Conservation (phyloP, 1,284 basidiomycete genomes). For the Ustilago trichophora region DNA sequence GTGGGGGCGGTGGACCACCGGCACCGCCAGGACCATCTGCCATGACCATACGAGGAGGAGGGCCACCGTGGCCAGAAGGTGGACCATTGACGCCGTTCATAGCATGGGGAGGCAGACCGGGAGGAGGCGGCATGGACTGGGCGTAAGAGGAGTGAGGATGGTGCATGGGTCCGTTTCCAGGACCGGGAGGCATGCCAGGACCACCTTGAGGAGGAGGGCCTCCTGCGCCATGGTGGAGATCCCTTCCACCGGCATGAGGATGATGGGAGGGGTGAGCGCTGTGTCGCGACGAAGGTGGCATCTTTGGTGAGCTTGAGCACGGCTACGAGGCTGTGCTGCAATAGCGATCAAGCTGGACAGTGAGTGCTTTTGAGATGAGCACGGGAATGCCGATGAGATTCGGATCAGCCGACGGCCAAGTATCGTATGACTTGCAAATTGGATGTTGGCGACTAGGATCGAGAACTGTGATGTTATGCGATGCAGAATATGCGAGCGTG, state of each 20-base stretch:
- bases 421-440: too few species aligned
- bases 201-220: conserved; percentile 34
- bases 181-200: conserved; percentile 26
- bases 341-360: too few species aligned
- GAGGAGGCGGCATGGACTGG: conserved; percentile 47
- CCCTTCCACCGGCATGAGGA: conserved; percentile 31
- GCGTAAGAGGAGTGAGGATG: conserved; percentile 44
- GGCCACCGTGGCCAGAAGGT: conserved; percentile 15
- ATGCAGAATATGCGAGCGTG: too few species aligned
- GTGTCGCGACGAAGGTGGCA: conserved; percentile 43
- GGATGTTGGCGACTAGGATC: too few species aligned
- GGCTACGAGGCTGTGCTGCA: not conserved
- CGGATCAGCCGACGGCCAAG: too few species aligned
- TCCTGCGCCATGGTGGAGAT: conserved; percentile 22
- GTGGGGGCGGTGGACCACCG: conserved; percentile 29
- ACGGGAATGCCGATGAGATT: too few species aligned
- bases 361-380: too few species aligned
- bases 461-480: too few species aligned
- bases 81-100: conserved; percentile 45
- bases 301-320: conserved; percentile 12
- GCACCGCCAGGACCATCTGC: conserved; percentile 30
- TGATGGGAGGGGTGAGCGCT: conserved; percentile 40
- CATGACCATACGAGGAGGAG: conserved; percentile 47
- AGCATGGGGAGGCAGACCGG: conserved; percentile 38
- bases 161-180: conserved; percentile 36